These are phyloP conservation scores for Globisporangium uncinulatum DNA, from an alignment of 352 stramenopile genomes.

Conservation along the genomic window DNA sequence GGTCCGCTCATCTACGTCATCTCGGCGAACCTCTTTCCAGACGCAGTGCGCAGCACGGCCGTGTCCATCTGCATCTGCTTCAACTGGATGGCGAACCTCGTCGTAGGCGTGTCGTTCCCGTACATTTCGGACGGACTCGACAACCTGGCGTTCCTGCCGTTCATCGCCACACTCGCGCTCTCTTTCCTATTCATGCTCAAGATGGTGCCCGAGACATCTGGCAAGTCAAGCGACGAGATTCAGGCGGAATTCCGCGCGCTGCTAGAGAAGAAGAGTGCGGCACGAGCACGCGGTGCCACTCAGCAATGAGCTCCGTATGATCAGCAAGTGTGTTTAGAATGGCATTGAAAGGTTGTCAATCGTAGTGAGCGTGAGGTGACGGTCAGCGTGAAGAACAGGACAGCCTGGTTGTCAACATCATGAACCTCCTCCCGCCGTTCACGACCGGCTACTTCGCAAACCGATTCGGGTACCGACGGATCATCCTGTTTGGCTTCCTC, in stretches of 20 bases:
- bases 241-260: slow-evolving; percentile 31
- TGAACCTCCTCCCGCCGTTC: slow-evolving; percentile 34
- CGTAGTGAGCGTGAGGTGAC: too few relatives aligned
- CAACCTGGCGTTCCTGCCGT: slow-evolving; percentile 40
- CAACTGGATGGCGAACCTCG: slow-evolving; percentile 32
- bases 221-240: slow-evolving; percentile 60
- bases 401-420: slow-evolving; percentile 14
- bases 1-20: slow-evolving; percentile 63
- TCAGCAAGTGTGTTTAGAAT: too few relatives aligned
- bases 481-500: slow-evolving; percentile 37
- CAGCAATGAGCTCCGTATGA: background rate
- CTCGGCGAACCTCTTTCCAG: slow-evolving; percentile 47
- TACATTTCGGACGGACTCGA: slow-evolving; percentile 38
- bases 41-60: slow-evolving; percentile 36
- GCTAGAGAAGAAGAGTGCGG: slow-evolving; percentile 1
- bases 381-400: too few relatives aligned
- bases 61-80: slow-evolving; percentile 27
- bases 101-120: slow-evolving; percentile 51
- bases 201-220: slow-evolving; percentile 47
- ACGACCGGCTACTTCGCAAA: slow-evolving; percentile 29
- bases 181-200: slow-evolving; percentile 40
- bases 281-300: background rate
- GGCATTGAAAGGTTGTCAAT: too few relatives aligned
- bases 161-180: slow-evolving; percentile 37
- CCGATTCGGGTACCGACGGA: slow-evolving; percentile 41